Evolutionary conservation across 495 filamentous ascomycete genomes (phyloP).

Genomic region (Aspergillus mulundensis): DNA sequence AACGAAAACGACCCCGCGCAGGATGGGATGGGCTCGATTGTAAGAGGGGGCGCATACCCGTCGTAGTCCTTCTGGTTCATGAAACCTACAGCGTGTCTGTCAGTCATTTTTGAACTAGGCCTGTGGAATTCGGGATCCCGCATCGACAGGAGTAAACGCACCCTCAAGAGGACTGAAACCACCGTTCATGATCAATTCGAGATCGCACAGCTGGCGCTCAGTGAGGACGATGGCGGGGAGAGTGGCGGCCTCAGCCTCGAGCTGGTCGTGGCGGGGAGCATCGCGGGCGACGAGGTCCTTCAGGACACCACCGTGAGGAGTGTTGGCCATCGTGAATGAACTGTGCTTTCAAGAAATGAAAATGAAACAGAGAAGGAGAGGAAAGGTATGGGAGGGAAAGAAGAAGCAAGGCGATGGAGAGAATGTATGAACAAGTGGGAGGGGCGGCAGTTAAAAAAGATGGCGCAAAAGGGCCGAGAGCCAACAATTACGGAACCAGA

Average conservation of each 20-base stretch:
- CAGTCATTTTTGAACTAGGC: background rate
- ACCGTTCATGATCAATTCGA: constrained; percentile 92
- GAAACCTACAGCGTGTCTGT: constrained; percentile 59
- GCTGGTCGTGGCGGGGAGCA: constrained; percentile 67
- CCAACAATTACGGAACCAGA: constrained; percentile 8
- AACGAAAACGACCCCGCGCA: background rate
- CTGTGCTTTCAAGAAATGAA: constrained; percentile 10
- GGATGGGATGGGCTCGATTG: background rate
- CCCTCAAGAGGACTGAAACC: constrained; percentile 97
- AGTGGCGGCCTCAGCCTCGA: constrained; percentile 77
- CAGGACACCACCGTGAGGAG: constrained; percentile 92
- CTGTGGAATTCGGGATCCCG: background rate
- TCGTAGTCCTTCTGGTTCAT: constrained; percentile 97
- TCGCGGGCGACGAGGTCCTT: constrained; percentile 96
- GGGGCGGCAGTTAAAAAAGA: constrained; percentile 5
- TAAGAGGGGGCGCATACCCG: constrained; percentile 54
- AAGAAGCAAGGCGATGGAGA: constrained; percentile 3
- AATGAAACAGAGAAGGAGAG: constrained; percentile 8
- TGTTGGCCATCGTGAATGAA: constrained; percentile 58
- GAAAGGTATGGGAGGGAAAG: constrained; percentile 12
- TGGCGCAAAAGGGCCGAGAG: constrained; percentile 8
- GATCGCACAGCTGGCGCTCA: constrained; percentile 94
- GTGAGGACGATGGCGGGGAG: constrained; percentile 80
- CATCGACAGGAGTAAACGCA: constrained; percentile 40
- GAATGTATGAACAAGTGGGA: background rate